Conservation (phyloP, 1,139 yeast genomes). For the Magnusiomyces suaveolens region DNA sequence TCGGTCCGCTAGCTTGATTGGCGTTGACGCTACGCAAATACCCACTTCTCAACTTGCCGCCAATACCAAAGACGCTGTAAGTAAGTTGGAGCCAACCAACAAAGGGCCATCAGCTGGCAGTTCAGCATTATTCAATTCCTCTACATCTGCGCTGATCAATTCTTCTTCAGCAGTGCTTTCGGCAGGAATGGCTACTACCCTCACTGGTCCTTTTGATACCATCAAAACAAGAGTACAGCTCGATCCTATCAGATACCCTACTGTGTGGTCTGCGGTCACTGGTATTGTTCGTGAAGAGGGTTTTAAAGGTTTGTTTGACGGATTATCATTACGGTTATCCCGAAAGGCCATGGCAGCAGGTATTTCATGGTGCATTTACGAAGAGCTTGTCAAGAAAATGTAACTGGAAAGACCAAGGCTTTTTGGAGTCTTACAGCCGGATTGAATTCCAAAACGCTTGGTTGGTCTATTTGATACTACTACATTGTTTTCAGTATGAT, state of each 20-base stretch:
- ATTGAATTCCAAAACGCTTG: no score
- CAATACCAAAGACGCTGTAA: conserved; percentile 6
- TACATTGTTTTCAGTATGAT: no score
- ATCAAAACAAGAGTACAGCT: conserved; percentile 86
- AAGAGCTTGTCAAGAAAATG: conserved; percentile 49
- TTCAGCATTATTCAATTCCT: conserved; percentile 26
- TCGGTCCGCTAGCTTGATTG: conserved; percentile 12
- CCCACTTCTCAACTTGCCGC: conserved; percentile 11
- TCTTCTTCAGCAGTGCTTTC: conserved; percentile 63
- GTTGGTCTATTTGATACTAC: no score
- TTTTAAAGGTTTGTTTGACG: conserved; percentile 58
- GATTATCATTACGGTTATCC: conserved; percentile 67
- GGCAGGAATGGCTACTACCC: conserved; percentile 69
- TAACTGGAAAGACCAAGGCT: not conserved
- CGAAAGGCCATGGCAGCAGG: conserved; percentile 90
- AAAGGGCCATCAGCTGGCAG: no score
- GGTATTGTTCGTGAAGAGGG: conserved; percentile 51
- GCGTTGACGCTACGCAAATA: conserved; percentile 11
- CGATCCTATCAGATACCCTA: conserved; percentile 39
- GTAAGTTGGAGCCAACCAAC: not conserved
- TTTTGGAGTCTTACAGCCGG: no score
- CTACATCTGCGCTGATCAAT: conserved; percentile 50
- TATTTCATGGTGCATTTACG: conserved; percentile 94
- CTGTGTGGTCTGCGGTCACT: conserved; percentile 35
- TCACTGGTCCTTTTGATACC: conserved; percentile 94